Conservation (phyloP, 2,329 filamentous ascomycete species). For the Pseudopithomyces chartarum region DNA sequence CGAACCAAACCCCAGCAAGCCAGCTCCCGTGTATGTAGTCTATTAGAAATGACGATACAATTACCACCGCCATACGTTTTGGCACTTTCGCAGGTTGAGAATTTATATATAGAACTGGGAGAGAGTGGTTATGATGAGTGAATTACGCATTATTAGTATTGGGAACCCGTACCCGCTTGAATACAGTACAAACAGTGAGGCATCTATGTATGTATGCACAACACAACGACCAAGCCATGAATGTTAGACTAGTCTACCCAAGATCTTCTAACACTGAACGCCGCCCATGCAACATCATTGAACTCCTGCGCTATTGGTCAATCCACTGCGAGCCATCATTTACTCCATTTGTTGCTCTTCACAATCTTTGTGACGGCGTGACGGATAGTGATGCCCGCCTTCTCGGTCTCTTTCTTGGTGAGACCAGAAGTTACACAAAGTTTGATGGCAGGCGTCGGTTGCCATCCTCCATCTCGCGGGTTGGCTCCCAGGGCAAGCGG, state of each 20-base stretch:
- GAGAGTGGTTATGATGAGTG: neutral
- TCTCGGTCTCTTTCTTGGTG: slow-evolving; percentile 93
- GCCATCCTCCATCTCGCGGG: slow-evolving; percentile 70
- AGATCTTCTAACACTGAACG: neutral
- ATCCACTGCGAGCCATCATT: neutral
- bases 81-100: neutral
- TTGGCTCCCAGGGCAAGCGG: slow-evolving; percentile 63
- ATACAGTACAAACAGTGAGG: neutral
- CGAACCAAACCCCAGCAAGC: neutral
- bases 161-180: neutral
- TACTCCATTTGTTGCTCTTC: slow-evolving; percentile 54
- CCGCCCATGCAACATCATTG: neutral
- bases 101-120: no score
- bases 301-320: neutral
- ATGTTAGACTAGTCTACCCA: neutral
- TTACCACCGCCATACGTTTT: neutral
- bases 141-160: slow-evolving; percentile 3
- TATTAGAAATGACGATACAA: slow-evolving; percentile 6
- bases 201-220: neutral
- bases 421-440: slow-evolving; percentile 87
- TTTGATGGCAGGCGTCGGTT: slow-evolving; percentile 81
- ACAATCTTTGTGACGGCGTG: slow-evolving; percentile 95
- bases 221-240: neutral
- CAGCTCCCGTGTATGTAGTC: neutral
- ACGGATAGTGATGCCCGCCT: slow-evolving; percentile 83